Base-by-base conservation (phyloP, 306 rosid species). In the Malus sieversii region DNA sequence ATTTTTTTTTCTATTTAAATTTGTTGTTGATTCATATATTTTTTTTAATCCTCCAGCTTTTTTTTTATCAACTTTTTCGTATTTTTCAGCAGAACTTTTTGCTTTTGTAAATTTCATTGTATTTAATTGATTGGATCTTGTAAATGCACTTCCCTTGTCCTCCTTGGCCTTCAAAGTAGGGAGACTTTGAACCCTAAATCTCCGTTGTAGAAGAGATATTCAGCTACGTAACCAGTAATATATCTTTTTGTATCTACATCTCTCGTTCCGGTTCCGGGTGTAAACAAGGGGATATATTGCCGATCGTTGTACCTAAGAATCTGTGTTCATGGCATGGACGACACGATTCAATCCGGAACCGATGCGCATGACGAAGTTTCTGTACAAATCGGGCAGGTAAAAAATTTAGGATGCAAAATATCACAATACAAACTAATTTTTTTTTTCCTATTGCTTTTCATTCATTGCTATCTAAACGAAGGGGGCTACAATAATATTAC, bases 401-500 rank as follows among this genome's bases (percentile, higher is more conserved):
- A 1, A 42, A 13, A 25, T 7, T 7, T 27, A 6, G 40, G 59
- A 35, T 22, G 29, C 18, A 15, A 7, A 57, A 73, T 23, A 8
- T 58, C 22, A 59, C 18, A 12, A 23, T 2, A 40, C n/a, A 73
- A 38, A 11, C 6, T 15, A 12, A 11, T 10, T 23, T 8, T 16
- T 16, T 27, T 2, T 29, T 72, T 6, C 20, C 20, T 16, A 5
- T 23, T n/a, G 6, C 51, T 38, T 23, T 48, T 12, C 65, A 60
- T 70, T 29, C 71, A 35, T 80, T 62, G 45, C 75, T 73, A 52
- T 30, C 79, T 76, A 73, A 75, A 65, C 42, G 73, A 55, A 61
- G 71, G 77, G 63, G 48, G 65, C 57, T 55, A 63, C 40, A 75
- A 27, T 68, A 75, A 70, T 44, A 70, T 67, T 79, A 68, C 84